Conservation (phyloP, 2,329 filamentous ascomycete species). For the Amylocarpus encephaloides region DNA sequence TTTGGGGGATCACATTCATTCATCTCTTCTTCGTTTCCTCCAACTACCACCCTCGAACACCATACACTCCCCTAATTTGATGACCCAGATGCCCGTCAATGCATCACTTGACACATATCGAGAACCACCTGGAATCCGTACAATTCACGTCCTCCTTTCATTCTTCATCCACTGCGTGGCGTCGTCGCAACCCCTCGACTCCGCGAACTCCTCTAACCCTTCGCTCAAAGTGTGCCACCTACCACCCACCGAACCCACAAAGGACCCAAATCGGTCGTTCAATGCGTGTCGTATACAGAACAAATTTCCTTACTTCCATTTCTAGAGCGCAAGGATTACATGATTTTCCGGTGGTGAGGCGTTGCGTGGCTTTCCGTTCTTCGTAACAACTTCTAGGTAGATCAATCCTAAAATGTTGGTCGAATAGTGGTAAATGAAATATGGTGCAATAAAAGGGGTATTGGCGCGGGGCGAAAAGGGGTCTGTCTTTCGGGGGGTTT, state of each 20-base stretch:
- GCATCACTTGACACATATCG: slow-evolving; percentile 17
- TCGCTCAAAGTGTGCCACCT: neutral
- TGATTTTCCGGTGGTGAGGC: slow-evolving; percentile 7
- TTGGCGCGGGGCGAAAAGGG: slow-evolving; percentile 16
- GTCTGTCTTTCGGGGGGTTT: slow-evolving; percentile 10
- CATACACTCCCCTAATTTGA: slow-evolving; percentile 18
- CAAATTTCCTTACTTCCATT: slow-evolving; percentile 2
- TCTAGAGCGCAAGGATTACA: slow-evolving; percentile 7
- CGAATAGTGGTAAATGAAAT: slow-evolving; percentile 22
- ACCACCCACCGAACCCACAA: slow-evolving; percentile 10
- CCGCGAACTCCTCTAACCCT: slow-evolving; percentile 4
- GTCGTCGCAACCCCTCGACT: neutral
- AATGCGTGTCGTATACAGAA: slow-evolving; percentile 11
- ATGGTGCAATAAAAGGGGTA: slow-evolving; percentile 19
- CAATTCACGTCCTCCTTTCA: slow-evolving; percentile 4
- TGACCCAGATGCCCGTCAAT: neutral
- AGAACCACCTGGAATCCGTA: slow-evolving; percentile 4
- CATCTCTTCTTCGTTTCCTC: too few relatives aligned
- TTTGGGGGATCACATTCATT: too few relatives aligned
- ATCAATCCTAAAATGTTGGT: slow-evolving; percentile 2
- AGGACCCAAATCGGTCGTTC: slow-evolving; percentile 20
- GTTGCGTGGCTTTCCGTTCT: neutral
- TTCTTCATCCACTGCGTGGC: neutral
- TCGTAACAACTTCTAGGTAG: neutral
- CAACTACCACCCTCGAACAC: slow-evolving; percentile 2